Evolutionary conservation across 129 eudicot genomes (phyloP), one percentile per base, ranked within the genome.

Genomic region (Helianthus tuberosus): DNA sequence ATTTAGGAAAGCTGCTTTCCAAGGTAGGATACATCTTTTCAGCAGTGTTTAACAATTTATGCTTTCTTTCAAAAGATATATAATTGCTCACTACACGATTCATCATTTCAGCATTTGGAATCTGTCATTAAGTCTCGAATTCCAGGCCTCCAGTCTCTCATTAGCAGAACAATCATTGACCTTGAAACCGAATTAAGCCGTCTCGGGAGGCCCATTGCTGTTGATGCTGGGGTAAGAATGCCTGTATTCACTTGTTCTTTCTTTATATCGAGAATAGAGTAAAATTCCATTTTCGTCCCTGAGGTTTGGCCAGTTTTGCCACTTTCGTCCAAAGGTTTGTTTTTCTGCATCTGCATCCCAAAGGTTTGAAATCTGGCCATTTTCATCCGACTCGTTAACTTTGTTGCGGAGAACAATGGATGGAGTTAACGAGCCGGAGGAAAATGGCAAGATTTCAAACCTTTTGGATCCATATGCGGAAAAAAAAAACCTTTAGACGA

Each of bases 111-210:
- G 98, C 98, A 93, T 78, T 79, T 93, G 89, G 98, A 88, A 78
- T 20, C 86, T 58, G 97, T 90, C 65, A 93, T 93, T 82, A 93
- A 93, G 71, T 90, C 98, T 62, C 86, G 97, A 74, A 90, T 93
- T 49, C 98, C 98, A 60, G 97, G 96, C 55, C 97, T 93, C 75
- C 98, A 93, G 85, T 90, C 98, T 60, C 96, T 93, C 63, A 90
- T 93, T 75, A 86, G 79, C 87, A 86, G 87, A 78, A 90, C 97
- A 48, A 90, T 93, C 36, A 70, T 88, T 48, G 96, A 93, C 11
- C 86, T 93, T 55, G 98, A 93, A 84, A 75, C 96, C 39, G 97
- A 93, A 69, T 72, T 90, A 88, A 88, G 85, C 83, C 93, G 93
- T 69, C 91, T 93, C 25, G 98, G 98, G 77, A 90, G 80, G 81